Conservation (phyloP, 2,329 filamentous ascomycete genomes). For the Pseudogymnoascus pannorum region DNA sequence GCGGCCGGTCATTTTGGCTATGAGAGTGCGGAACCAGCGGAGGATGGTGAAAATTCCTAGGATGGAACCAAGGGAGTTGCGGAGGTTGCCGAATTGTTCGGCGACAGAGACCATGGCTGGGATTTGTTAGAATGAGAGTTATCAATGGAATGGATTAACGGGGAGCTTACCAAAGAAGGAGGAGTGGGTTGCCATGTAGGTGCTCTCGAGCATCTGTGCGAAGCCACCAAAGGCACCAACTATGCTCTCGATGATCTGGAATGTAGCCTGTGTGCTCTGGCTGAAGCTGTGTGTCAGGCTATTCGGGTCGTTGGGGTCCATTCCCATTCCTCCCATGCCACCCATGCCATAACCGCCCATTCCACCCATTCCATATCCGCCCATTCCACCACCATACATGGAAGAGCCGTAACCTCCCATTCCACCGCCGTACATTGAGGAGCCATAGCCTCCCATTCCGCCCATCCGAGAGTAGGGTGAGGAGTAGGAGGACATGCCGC, state of each 20-base stretch:
- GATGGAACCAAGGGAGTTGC: constrained; percentile 87
- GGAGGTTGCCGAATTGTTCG: constrained; percentile 90
- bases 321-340: constrained; percentile 27
- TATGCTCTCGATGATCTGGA: constrained; percentile 96
- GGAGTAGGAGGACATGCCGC: constrained; percentile 39
- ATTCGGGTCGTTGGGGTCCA: constrained; percentile 77
- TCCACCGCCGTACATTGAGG: constrained; percentile 28
- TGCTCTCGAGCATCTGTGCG: constrained; percentile 98
- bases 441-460: constrained; percentile 36
- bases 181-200: constrained; percentile 98
- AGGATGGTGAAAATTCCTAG: constrained; percentile 93
- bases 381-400: constrained; percentile 33
- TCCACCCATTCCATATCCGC: constrained; percentile 37
- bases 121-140: constrained; percentile 20
- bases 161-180: constrained; percentile 84
- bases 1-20: constrained; percentile 88
- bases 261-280: constrained; percentile 91
- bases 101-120: constrained; percentile 95
- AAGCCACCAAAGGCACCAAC: constrained; percentile 96
- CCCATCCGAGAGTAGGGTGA: constrained; percentile 43
- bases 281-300: constrained; percentile 93
- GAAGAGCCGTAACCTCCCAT: constrained; percentile 35
- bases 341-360: constrained; percentile 39
- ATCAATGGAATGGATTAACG: constrained; percentile 12
- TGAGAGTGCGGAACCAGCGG: constrained; percentile 84